Base-by-base conservation (phyloP, 768 basidiomycete genomes). In the Xerocomellus chrysenteron region DNA sequence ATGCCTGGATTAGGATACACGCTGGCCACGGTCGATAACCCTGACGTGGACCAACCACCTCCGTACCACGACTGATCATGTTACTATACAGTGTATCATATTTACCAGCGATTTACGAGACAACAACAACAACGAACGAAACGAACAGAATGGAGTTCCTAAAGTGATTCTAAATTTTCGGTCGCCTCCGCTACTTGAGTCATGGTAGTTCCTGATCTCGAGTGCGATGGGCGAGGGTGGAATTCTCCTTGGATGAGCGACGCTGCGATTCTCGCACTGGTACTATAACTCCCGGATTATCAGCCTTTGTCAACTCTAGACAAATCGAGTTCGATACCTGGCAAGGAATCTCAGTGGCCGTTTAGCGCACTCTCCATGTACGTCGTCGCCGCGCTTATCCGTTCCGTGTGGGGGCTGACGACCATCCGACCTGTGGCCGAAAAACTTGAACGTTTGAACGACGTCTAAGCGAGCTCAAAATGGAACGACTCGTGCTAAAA, bases 1-100 rank as follows among this genome's bases (percentile, higher is more conserved):
- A 73, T 73, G 68, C 68, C 70, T 42, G 70, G 70, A 10, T 14
- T 28, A n/a, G 70, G 72, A 16, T 11, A 64, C 40, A 55, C 53
- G 17, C 33, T 72, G 13, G 11, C 62, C 9, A 7, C 26, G 9
- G 61, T 40, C 37, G 54, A 56, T 45, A 59, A 62, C 9, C 37
- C 49, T 11, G 50, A 33, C 21, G 50, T 56, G 30, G 65, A 66
- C 35, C 57, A 58, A 21, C 66, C 61, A 30, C 67, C 68, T 21
- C 62, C 65, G 52, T 64, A 67, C 32, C 39, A 52, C 5, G 65
- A 52, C 17, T 65, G 39, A 57, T 33, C 41, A 36, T 19, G 26
- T 37, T 12, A 13, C 16, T 21, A n/a, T 14, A 44, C 46, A 46
- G 21, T 56, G 52, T 55, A 62, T 47, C 40, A 49, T 40, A 48